phyloP scores from a whole-genome alignment of 306 rosid genomes.

The Gastrolobium bilobum region DNA sequence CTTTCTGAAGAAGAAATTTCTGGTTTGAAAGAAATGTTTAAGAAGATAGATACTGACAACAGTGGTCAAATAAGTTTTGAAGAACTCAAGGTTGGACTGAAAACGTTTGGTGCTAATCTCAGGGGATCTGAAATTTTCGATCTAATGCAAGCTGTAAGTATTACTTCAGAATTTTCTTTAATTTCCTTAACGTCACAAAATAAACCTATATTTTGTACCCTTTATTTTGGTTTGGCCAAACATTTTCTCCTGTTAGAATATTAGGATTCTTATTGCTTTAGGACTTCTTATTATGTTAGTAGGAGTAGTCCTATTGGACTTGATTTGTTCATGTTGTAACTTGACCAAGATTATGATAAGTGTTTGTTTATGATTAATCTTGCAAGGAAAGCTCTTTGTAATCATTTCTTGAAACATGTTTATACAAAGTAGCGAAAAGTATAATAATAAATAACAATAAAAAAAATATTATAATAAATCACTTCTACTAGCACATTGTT shows the following conservation, averaged over 20 bases:
- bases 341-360: conserved; percentile 14
- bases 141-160: conserved; percentile 84
- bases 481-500: background rate
- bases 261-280: background rate
- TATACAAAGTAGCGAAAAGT: background rate
- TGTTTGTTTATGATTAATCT: background rate
- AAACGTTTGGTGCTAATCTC: conserved; percentile 74
- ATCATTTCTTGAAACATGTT: background rate
- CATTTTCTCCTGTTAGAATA: background rate
- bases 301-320: background rate
- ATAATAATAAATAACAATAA: background rate
- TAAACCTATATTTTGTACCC: background rate
- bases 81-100: conserved; percentile 74
- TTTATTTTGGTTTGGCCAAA: conserved; percentile 6
- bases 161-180: conserved; percentile 27
- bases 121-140: conserved; percentile 70
- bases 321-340: background rate
- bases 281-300: background rate
- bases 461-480: background rate
- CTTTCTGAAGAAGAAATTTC: conserved; percentile 83
- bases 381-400: background rate
- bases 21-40: conserved; percentile 64
- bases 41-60: conserved; percentile 60
- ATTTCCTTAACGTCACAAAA: background rate
- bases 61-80: conserved; percentile 77